A percentile compares a stretch with the other conserved stretches of the same genome.
These are phyloP conservation scores for Aspergillus texensis DNA, from an alignment of 2,329 filamentous ascomycete genomes.

Conservation along the genomic window DNA sequence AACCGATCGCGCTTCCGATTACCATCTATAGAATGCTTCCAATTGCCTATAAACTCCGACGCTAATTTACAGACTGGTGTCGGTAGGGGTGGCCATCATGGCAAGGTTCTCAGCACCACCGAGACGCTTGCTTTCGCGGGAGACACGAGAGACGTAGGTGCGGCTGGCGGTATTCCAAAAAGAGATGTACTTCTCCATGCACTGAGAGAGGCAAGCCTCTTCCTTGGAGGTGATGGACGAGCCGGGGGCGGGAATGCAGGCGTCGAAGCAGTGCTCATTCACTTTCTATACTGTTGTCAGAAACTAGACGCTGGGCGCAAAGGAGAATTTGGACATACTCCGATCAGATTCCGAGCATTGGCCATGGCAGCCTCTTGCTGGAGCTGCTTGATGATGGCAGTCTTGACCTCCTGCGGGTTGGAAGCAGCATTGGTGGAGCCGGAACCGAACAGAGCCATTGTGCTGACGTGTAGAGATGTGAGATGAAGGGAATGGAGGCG, in stretches of 20 bases:
- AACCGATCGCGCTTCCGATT: not conserved
- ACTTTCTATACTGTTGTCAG: constrained; percentile 61
- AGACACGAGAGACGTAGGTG: constrained; percentile 62
- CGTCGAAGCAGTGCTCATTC: constrained; percentile 79
- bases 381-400: constrained; percentile 65
- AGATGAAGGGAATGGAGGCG: not conserved
- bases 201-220: constrained; percentile 70
- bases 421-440: constrained; percentile 24
- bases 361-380: constrained; percentile 65
- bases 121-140: constrained; percentile 61
- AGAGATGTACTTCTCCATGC: constrained; percentile 84
- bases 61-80: constrained; percentile 9
- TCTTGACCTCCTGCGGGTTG: constrained; percentile 46
- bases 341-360: constrained; percentile 71
- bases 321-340: constrained; percentile 53
- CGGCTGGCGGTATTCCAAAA: constrained; percentile 76
- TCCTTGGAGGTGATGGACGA: constrained; percentile 68
- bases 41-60: not conserved
- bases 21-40: not conserved
- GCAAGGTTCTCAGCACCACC: constrained; percentile 30
- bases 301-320: not conserved
- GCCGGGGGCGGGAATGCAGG: constrained; percentile 71
- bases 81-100: constrained; percentile 21
- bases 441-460: constrained; percentile 46
- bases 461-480: not conserved